Evolutionary conservation across 176 grass and related monocot genomes (phyloP).

Genomic region (Eragrostis nindensis): DNA sequence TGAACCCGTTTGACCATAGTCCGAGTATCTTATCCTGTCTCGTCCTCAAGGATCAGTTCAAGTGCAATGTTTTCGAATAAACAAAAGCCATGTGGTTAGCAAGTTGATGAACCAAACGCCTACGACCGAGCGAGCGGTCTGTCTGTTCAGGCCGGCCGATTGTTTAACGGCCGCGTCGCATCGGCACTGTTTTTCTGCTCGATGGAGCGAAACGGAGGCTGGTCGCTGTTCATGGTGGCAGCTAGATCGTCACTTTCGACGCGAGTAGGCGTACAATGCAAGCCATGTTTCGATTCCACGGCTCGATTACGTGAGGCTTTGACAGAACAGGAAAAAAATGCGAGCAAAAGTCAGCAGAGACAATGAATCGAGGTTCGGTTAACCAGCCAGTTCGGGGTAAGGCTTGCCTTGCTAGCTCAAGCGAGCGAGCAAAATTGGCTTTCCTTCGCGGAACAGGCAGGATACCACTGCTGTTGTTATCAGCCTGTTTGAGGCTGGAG

Average conservation of each 20-base stretch:
- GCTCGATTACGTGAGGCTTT: neutral
- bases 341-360: neutral
- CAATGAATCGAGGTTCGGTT: too few relatives aligned
- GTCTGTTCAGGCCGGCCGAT: conserved; percentile 24
- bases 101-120: conserved; percentile 1
- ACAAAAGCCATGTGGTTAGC: neutral
- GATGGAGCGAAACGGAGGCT: neutral
- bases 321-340: neutral
- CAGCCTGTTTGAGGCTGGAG: neutral
- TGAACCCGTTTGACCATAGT: conserved; percentile 37
- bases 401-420: neutral
- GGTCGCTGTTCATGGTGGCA: neutral
- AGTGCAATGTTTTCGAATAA: neutral
- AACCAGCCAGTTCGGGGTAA: too few relatives aligned
- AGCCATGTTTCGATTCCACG: neutral
- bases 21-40: conserved; percentile 6
- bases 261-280: neutral
- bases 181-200: neutral
- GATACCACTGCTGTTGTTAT: neutral
- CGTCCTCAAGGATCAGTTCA: neutral
- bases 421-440: neutral
- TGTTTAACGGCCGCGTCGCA: conserved; percentile 39
- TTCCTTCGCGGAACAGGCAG: neutral
- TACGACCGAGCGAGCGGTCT: neutral
- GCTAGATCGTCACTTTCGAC: neutral